A percentile compares a stretch with the other conserved stretches of the same genome.
Evolutionary conservation across 306 rosid genomes (phyloP).

Genomic region (Clitoria ternatea): DNA sequence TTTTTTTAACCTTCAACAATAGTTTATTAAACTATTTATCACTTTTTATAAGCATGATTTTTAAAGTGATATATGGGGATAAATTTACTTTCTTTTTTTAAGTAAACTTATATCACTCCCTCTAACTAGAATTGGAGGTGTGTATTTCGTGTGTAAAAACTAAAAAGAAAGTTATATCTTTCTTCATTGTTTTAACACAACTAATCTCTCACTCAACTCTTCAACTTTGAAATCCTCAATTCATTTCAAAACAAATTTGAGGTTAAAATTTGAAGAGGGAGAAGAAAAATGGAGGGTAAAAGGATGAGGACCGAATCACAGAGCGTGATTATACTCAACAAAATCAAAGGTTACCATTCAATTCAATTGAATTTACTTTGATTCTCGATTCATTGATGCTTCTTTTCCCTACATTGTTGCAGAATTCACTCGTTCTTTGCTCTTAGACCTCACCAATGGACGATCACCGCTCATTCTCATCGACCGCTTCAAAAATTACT

Average conservation of each 20-base stretch:
- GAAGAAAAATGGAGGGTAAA: constrained; percentile 65
- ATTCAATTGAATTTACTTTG: neutral
- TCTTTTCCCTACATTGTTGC: constrained; percentile 5
- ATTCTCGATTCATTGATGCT: neutral
- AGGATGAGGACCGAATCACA: constrained; percentile 25
- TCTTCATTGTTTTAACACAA: too few relatives aligned
- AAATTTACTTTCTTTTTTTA: too few relatives aligned
- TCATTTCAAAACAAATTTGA: neutral
- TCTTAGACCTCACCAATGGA: constrained; percentile 47
- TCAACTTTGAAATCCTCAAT: neutral
- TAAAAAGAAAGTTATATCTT: too few relatives aligned
- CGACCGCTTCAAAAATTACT: constrained; percentile 64
- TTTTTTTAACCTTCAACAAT: too few relatives aligned
- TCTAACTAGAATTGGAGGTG: too few relatives aligned
- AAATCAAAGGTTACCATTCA: constrained; percentile 52
- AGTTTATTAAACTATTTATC: too few relatives aligned
- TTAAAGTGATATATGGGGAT: too few relatives aligned
- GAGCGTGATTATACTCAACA: constrained; percentile 32
- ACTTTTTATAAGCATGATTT: too few relatives aligned
- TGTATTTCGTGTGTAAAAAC: too few relatives aligned
- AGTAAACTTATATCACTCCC: too few relatives aligned
- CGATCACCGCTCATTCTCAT: constrained; percentile 55
- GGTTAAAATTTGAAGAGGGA: neutral
- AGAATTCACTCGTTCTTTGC: constrained; percentile 58
- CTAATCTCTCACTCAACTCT: too few relatives aligned